Evolutionary conservation across 176 grass and related monocot genomes (phyloP).

Genomic region (Tillandsia fasciculata): DNA sequence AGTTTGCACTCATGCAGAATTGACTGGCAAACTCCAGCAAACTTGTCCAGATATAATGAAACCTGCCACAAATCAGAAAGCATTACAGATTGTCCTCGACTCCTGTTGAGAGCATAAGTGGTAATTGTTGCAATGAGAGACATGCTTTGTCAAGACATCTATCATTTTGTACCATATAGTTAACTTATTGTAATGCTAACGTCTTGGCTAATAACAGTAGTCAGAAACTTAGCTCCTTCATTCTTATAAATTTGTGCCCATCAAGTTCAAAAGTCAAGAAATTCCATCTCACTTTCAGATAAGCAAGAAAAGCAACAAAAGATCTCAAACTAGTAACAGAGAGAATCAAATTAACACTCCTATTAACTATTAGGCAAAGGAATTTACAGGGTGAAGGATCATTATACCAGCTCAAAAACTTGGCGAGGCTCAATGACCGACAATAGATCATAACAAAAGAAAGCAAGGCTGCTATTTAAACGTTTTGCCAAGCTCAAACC

Average conservation of each 20-base stretch:
- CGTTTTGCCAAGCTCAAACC: slow-evolving; percentile 92
- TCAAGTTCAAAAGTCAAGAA: too few relatives aligned
- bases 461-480: slow-evolving; percentile 91
- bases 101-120: too few relatives aligned
- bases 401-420: slow-evolving; percentile 93
- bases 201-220: too few relatives aligned
- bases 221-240: too few relatives aligned
- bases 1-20: slow-evolving; percentile 96
- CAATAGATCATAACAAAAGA: slow-evolving; percentile 96
- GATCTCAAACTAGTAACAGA: not conserved
- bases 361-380: not conserved
- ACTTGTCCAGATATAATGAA: slow-evolving; percentile 97
- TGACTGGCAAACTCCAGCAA: slow-evolving; percentile 98
- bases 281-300: not conserved
- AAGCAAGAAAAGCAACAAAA: not conserved
- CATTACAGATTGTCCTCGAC: not conserved
- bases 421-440: slow-evolving; percentile 95
- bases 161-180: too few relatives aligned
- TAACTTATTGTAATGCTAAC: too few relatives aligned
- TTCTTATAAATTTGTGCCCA: too few relatives aligned
- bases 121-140: too few relatives aligned
- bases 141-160: too few relatives aligned
- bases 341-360: not conserved
- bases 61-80: slow-evolving; percentile 38
- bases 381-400: too few relatives aligned